These are phyloP conservation scores for Microsporum audouinii DNA, from an alignment of 2,329 filamentous ascomycete genomes.

Conservation along the genomic window DNA sequence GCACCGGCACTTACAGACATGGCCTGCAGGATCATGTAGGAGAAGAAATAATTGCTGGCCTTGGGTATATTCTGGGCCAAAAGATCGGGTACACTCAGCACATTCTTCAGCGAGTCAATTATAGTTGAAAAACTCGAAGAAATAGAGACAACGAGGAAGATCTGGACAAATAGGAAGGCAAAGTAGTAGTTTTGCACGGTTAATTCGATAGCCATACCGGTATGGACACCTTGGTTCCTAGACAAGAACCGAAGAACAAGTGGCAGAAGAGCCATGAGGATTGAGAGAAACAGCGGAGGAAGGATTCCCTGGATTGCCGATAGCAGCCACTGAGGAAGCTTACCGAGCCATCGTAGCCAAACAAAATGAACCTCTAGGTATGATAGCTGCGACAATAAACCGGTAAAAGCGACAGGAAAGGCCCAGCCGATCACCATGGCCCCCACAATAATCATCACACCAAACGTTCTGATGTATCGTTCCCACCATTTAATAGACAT, in stretches of 20 bases:
- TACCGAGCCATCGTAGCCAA: constrained; percentile 61
- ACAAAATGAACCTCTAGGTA: constrained; percentile 52
- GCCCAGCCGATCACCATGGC: constrained; percentile 82
- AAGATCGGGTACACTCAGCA: constrained; percentile 59
- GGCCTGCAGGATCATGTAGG: constrained; percentile 92
- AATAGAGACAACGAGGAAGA: constrained; percentile 87
- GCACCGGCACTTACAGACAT: constrained; percentile 83
- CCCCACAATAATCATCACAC: constrained; percentile 54
- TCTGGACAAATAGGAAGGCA: constrained; percentile 81
- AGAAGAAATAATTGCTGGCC: constrained; percentile 94
- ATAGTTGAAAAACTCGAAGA: constrained; percentile 60
- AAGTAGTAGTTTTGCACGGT: constrained; percentile 93
- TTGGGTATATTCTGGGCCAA: constrained; percentile 71
- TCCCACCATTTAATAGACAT: constrained; percentile 96
- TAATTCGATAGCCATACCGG: constrained; percentile 64
- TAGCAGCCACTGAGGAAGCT: constrained; percentile 49
- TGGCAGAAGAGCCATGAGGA: constrained; percentile 72
- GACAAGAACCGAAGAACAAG: constrained; percentile 65
- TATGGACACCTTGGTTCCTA: constrained; percentile 65
- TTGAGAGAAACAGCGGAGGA: constrained; percentile 62
- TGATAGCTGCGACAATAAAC: constrained; percentile 65
- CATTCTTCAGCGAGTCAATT: constrained; percentile 51
- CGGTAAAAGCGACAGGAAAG: constrained; percentile 79
- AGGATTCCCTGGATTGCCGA: constrained; percentile 74
- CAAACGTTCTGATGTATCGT: constrained; percentile 58